Conservation (phyloP, 1,284 basidiomycete species). For the Afroboletus lepidellus region DNA sequence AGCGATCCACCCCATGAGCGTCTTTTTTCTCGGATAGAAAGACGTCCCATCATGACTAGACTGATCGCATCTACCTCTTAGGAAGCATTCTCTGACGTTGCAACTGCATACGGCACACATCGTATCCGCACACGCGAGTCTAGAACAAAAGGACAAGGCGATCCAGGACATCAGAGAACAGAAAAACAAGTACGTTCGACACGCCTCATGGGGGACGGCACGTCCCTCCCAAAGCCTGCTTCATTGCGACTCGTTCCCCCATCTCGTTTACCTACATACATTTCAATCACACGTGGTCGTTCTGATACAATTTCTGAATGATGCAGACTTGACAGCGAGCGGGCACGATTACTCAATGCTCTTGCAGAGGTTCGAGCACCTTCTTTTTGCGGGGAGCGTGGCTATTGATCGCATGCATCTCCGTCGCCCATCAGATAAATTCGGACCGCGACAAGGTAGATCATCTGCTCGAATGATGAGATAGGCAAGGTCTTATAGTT, state of each 20-base stretch:
- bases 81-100: conserved; percentile 76
- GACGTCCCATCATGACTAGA: conserved; percentile 3
- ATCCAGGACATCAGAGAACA: conserved; percentile 79
- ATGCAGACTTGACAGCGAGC: conserved; percentile 69
- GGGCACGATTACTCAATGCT: conserved; percentile 59
- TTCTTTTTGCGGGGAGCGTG: conserved; percentile 1
- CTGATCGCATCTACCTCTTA: conserved; percentile 30
- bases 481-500: conserved; percentile 7
- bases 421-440: conserved; percentile 51
- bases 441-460: conserved; percentile 73
- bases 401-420: conserved; percentile 10
- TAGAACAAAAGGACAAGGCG: conserved; percentile 71
- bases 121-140: conserved; percentile 70
- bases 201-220: conserved; percentile 1
- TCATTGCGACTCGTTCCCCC: neutral
- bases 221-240: neutral
- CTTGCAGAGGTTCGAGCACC: conserved; percentile 55
- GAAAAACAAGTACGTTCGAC: conserved; percentile 63
- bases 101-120: conserved; percentile 85
- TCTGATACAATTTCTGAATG: conserved; percentile 14
- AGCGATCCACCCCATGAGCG: neutral
- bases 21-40: neutral
- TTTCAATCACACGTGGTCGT: conserved; percentile 6
- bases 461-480: conserved; percentile 3
- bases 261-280: neutral